phyloP scores from a whole-genome alignment of 148 eudicot species.

The Arctostaphylos glauca region DNA sequence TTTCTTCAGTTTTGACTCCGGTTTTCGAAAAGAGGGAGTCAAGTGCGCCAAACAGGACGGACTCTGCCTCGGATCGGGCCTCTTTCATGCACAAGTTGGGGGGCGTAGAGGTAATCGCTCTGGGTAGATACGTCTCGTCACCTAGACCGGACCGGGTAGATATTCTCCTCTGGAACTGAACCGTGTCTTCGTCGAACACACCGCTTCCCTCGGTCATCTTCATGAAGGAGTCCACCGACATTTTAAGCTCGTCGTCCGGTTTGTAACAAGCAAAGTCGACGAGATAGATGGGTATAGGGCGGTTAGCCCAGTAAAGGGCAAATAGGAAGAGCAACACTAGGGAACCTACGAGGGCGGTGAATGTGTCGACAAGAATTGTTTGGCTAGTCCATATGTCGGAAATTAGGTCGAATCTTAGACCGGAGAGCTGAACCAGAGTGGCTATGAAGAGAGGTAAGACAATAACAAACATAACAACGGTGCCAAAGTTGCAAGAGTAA shows the following conservation, averaged over 20 bases:
- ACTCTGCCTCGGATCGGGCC: constrained; percentile 63
- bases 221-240: constrained; percentile 45
- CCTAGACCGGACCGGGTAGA: constrained; percentile 57
- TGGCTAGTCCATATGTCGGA: constrained; percentile 38
- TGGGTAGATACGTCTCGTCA: constrained; percentile 60
- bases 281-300: constrained; percentile 49
- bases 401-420: constrained; percentile 36
- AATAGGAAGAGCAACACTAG: constrained; percentile 29
- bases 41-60: constrained; percentile 62
- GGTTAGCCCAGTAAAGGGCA: constrained; percentile 48
- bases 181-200: constrained; percentile 39
- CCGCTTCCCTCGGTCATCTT: constrained; percentile 50
- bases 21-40: constrained; percentile 58
- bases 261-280: constrained; percentile 68
- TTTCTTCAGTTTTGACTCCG: constrained; percentile 46
- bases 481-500: constrained; percentile 45
- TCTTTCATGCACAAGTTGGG: constrained; percentile 42
- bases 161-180: constrained; percentile 50
- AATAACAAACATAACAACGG: constrained; percentile 33
- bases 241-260: constrained; percentile 52
- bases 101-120: constrained; percentile 49
- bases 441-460: constrained; percentile 41
- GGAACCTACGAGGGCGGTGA: constrained; percentile 34
- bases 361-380: constrained; percentile 33
- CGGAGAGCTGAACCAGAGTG: constrained; percentile 38